Evolutionary conservation across 345 rosid species (phyloP), one percentile per base, ranked within the genome.

Genomic region (Theobroma cacao): DNA sequence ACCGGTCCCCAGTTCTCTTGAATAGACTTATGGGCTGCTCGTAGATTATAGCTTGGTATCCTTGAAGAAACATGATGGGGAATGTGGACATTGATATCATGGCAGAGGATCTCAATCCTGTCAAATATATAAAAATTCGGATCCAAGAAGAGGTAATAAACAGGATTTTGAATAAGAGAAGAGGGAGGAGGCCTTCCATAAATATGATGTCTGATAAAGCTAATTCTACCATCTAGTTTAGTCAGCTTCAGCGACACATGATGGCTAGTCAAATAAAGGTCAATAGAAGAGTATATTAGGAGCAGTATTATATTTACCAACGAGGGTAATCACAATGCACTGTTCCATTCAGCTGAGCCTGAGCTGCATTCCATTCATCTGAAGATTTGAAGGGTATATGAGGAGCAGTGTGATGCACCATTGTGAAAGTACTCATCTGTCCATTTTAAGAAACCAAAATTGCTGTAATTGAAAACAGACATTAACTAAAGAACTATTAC

Each of bases 341-440:
- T 4, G 97, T 95, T 84, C 99, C 97, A 15, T 88, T 93, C 33
- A 95, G 94, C 79, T 95, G 98, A 20, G 99, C 97, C 79, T 88
- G 91, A 80, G 95, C 94, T 7, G 94, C 93, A 78, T 93, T 91
- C 99, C 99, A 95, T 75, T 95, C 94, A 24, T 84, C 82, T 0
- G 88, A 81, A 72, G 88, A 76, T 84, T 92, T 95, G 88, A 93
- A 93, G 67, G 99, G 95, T 78, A 95, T 93, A 58, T 91, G 97
- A 30, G 99, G 97, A 73, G 99, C 98, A 0, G 99, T 92, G 83
- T 92, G 99, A 88, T 93, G 98, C 75, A 95, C 97, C 98, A 92
- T 93, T 38, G 99, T 95, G 87, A 92, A 95, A 58, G 98, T 95
- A 81, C 99, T 95, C 98, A 93, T 95, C 99, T 95, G 62, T 38